These are phyloP conservation scores for Saussurea involucrata DNA, from an alignment of 129 eudicot species.

Conservation along the genomic window DNA sequence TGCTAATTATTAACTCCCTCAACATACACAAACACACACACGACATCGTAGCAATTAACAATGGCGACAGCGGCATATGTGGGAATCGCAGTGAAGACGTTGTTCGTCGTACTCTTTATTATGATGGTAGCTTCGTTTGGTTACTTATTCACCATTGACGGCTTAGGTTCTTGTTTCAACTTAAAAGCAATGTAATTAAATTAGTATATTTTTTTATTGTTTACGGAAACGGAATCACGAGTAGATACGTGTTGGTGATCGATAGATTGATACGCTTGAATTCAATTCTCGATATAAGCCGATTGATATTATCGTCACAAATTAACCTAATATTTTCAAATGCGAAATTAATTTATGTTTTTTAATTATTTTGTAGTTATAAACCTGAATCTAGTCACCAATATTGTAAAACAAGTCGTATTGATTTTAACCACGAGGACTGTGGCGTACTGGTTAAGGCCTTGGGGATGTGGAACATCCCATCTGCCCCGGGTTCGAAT, in stretches of 20 bases:
- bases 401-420: too few relatives aligned
- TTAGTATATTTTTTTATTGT: background rate
- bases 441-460: too few relatives aligned
- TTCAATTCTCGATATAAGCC: too few relatives aligned
- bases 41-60: background rate
- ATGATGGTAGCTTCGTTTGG: background rate
- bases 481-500: too few relatives aligned
- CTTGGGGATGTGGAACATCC: too few relatives aligned
- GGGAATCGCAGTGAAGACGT: background rate
- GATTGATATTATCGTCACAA: background rate
- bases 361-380: background rate
- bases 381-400: background rate
- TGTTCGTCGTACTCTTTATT: background rate
- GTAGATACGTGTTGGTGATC: background rate
- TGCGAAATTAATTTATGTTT: background rate
- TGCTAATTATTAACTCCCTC: background rate
- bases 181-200: background rate
- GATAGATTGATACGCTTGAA: too few relatives aligned
- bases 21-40: background rate
- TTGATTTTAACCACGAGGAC: background rate
- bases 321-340: background rate
- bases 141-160: background rate
- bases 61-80: background rate
- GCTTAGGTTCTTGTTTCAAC: background rate
- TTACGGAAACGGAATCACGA: background rate